Base-by-base conservation (phyloP, 768 basidiomycete species). In the Leucosporidium scottii region DNA sequence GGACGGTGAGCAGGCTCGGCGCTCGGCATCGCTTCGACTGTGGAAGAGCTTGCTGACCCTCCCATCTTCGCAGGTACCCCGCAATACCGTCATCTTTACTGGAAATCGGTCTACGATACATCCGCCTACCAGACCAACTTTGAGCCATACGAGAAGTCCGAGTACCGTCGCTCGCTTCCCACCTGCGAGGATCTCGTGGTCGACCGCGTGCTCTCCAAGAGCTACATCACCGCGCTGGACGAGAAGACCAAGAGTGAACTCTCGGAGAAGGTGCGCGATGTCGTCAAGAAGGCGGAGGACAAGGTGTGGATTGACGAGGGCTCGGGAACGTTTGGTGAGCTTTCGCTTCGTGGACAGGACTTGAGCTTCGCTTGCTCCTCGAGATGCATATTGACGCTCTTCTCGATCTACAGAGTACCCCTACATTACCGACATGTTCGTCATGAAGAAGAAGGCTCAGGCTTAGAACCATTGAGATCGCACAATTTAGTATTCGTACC, bases 191-290 rank as follows among this genome's bases (percentile, higher is more conserved):
- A 88, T 17, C 80, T 80, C 25, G 85, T 83, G 10, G 78, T 89
- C 48, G 81, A 90, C 62, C 81, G 92, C 59, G 86, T 86, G 2
- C 81, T 81, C 66, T 91, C 86, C 79, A 96, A 94, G 80, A 92
- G 90, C 71, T 96, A 93, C 77, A 85, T 93, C 54, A 82, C 87
- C 0, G 78, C 87, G 27, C 80, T 87, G 47, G 79, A 82, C 3
- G 83, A 82, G 3, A 82, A 82, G n/a, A 83, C 85, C 73, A 87
- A 84, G 78, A 77, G 77, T 18, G 79, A 82, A 51, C 82, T 92
- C 44, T 76, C 78, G 28, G 72, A 79, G 15, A 81, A 84, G 56
- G 75, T 91, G 34, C 78, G 81, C 54, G 80, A 76, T 13, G 85
- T 91, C 62, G 76, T 91, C 3, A 76, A 83, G 61, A 79, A 77